Percentiles rank a stretch among this genome's conserved stretches.
phyloP scores from a whole-genome alignment of 2,329 filamentous ascomycete species.

The Didymosphaeria variabile region DNA sequence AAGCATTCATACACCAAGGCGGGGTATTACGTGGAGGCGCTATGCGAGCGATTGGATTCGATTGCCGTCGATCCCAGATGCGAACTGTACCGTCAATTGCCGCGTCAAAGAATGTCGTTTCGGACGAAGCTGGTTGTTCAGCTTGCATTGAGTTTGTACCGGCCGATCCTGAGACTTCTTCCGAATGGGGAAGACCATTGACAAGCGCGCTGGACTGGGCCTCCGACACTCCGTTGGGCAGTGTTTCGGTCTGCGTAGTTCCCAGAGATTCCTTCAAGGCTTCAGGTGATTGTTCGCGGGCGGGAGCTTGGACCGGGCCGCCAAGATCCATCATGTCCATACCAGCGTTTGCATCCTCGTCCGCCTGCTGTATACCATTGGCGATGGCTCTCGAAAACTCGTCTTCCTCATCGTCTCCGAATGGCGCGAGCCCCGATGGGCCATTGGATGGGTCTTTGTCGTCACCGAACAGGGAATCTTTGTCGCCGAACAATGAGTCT shows the following conservation, averaged over 20 bases:
- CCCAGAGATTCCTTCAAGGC: constrained; percentile 31
- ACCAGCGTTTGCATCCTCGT: constrained; percentile 52
- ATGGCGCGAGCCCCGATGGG: constrained; percentile 59
- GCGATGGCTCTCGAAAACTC: constrained; percentile 81
- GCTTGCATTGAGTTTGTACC: constrained; percentile 42
- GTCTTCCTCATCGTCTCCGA: constrained; percentile 84
- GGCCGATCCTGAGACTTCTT: constrained; percentile 50
- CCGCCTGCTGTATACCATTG: constrained; percentile 56
- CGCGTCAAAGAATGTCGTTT: constrained; percentile 86
- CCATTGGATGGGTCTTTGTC: constrained; percentile 54
- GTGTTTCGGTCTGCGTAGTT: constrained; percentile 24
- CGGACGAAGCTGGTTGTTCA: constrained; percentile 63
- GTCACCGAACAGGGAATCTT: constrained; percentile 89
- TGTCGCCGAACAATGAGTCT: constrained; percentile 85
- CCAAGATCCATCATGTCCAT: constrained; percentile 57
- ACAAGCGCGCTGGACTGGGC: constrained; percentile 23
- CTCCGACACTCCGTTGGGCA: constrained; percentile 33
- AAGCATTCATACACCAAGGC: constrained; percentile 97
- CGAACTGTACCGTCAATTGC: constrained; percentile 87
- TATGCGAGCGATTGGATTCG: constrained; percentile 81
- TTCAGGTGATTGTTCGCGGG: constrained; percentile 33
- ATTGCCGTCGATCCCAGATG: constrained; percentile 89
- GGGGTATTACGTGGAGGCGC: constrained; percentile 77
- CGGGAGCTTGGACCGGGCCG: constrained; percentile 53
- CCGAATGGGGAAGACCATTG: constrained; percentile 63